These are phyloP conservation scores for Paraconiothyrium brasiliense DNA, from an alignment of 2,329 filamentous ascomycete species.

Conservation along the genomic window DNA sequence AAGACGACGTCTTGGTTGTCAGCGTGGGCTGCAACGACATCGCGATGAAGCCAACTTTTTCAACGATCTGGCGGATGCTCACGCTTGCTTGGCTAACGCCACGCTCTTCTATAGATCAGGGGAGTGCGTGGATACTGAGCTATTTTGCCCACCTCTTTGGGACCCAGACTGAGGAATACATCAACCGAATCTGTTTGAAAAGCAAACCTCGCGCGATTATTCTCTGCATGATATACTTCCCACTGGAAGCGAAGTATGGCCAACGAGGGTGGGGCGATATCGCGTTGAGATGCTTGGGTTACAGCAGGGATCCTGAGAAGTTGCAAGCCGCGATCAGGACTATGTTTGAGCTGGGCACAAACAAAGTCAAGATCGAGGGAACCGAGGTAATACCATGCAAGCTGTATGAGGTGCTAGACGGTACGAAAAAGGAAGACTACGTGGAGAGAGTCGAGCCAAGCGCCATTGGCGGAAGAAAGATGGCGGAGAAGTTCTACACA, in stretches of 20 bases:
- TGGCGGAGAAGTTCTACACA: constrained; percentile 39
- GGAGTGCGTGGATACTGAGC: constrained; percentile 34
- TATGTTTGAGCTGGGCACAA: constrained; percentile 44
- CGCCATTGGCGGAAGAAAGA: constrained; percentile 44
- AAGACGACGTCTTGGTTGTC: constrained; percentile 45
- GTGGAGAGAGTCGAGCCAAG: constrained; percentile 49
- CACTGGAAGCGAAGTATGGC: constrained; percentile 38
- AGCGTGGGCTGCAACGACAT: constrained; percentile 51
- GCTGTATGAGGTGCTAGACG: constrained; percentile 45
- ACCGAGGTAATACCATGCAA: constrained; percentile 44
- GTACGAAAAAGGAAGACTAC: constrained; percentile 40
- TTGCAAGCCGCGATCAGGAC: constrained; percentile 45
- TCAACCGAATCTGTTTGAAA: constrained; percentile 33
- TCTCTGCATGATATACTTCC: constrained; percentile 52
- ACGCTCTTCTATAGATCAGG: constrained; percentile 32
- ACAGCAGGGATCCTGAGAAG: constrained; percentile 39
- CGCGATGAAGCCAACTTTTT: constrained; percentile 37
- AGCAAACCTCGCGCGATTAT: constrained; percentile 46
- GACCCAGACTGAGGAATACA: constrained; percentile 37
- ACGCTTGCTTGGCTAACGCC: constrained; percentile 42
- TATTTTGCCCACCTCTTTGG: constrained; percentile 48
- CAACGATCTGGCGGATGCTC: constrained; percentile 45
- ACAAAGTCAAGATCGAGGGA: constrained; percentile 37
- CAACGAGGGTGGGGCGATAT: constrained; percentile 47
- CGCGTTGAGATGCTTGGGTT: constrained; percentile 43